Evolutionary conservation across 2,329 filamentous ascomycete genomes (phyloP), one percentile per base, ranked within the genome.

Genomic region (Colletotrichum sp.): DNA sequence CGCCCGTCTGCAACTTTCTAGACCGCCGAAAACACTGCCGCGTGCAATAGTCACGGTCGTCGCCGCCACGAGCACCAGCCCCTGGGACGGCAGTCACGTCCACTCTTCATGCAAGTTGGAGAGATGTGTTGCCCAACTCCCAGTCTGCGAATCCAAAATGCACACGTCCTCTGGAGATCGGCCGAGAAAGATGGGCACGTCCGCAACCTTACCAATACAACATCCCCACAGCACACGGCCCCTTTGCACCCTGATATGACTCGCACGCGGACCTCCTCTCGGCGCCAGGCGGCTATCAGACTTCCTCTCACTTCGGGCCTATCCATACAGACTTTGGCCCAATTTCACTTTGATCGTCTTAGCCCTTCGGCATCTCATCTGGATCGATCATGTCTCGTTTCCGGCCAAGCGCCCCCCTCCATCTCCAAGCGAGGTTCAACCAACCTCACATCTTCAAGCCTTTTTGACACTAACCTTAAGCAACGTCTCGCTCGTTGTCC

Each of bases 331-430:
- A 39, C 30, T 61, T 65, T 61, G 30, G 28, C 43, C 27, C 25
- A 67, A 48, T 62, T 36, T 27, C 52, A 32, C 39, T 36, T 28
- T 58, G 28, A 72, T 72, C 30, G 32, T 72, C 64, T 48, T 30
- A 60, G 65, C 55, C 69, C 25, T 56, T 62, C 72, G 69, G 69
- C 55, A 72, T 72, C 68, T 75, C 62, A 75, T 64, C 56, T 72
- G 62, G 68, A 67, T 75, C 68, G 69, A 72, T 67, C 73, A 75
- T 28, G 34, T 67, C 39, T 71, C 43, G 30, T 67, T 75, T 69
- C 68, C 55, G 39, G 55, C 22, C 62, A 56, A 58, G 69, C 68
- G 52, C 61, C 58, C 32, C 58, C 66, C 58, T 39, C 56, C 56
- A 36, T 62, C 28, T 62, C 28, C 61, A 75, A 72, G 69, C 72